phyloP scores from a whole-genome alignment of 192 early-diverging fungal species.

The Rhizoclosmatium sp. region DNA sequence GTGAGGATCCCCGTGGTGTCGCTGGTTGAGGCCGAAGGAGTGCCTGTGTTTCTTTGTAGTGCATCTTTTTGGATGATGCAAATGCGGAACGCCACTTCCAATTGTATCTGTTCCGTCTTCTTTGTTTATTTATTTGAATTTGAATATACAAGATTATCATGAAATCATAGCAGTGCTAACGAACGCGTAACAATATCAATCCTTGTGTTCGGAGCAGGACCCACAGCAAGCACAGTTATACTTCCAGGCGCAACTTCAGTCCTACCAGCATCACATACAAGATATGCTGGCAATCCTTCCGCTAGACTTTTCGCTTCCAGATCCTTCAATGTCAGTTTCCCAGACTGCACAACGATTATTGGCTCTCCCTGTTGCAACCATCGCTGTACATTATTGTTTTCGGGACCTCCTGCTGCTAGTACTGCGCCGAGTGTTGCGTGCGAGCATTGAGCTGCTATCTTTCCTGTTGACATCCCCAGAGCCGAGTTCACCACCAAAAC shows the following conservation, averaged over 20 bases:
- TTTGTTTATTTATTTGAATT: background rate
- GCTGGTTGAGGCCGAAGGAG: background rate
- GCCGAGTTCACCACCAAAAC: constrained; percentile 80
- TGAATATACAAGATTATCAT: too few species aligned
- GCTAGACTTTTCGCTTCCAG: background rate
- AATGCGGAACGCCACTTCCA: too few species aligned
- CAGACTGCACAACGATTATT: constrained; percentile 26
- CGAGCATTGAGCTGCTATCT: constrained; percentile 85
- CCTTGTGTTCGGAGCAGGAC: background rate
- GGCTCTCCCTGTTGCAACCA: constrained; percentile 32
- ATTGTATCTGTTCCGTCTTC: constrained; percentile 1
- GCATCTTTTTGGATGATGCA: too few species aligned
- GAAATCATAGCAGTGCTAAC: background rate
- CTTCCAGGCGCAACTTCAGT: constrained; percentile 31
- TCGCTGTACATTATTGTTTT: background rate
- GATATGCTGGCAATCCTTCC: background rate
- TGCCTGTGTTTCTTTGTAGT: background rate
- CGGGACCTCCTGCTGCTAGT: background rate
- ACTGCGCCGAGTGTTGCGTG: constrained; percentile 77
- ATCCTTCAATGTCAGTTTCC: background rate
- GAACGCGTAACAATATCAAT: constrained; percentile 24
- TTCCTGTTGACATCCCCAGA: constrained; percentile 87
- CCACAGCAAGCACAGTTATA: constrained; percentile 31
- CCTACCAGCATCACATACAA: constrained; percentile 26
- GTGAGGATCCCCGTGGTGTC: too few species aligned